phyloP scores from a whole-genome alignment of 2,329 filamentous ascomycete genomes.

The Rutstroemia sp. region DNA sequence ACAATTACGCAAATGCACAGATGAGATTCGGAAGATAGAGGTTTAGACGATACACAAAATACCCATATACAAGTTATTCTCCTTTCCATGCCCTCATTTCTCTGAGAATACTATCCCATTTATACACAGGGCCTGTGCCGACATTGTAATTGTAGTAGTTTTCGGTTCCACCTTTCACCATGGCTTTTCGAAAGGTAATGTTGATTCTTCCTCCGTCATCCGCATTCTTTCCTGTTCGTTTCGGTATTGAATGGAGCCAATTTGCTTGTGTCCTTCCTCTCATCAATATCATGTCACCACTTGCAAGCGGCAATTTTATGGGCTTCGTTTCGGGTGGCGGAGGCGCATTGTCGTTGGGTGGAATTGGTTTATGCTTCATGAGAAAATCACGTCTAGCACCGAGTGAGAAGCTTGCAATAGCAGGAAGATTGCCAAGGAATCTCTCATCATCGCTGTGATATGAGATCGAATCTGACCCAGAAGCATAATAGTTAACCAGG shows the following conservation, averaged over 20 bases:
- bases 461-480: conserved; percentile 66
- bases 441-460: conserved; percentile 77
- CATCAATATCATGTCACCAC: conserved; percentile 78
- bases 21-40: conserved; percentile 57
- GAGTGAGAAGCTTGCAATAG: conserved; percentile 68
- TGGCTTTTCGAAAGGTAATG: conserved; percentile 68
- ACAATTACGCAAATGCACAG: conserved; percentile 78
- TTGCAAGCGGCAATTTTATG: conserved; percentile 47
- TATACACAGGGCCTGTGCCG: conserved; percentile 58
- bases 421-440: conserved; percentile 62
- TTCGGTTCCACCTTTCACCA: conserved; percentile 65
- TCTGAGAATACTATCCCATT: conserved; percentile 51
- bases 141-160: conserved; percentile 86
- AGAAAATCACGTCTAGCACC: conserved; percentile 68
- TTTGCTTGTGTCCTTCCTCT: conserved; percentile 63
- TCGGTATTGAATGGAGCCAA: conserved; percentile 75
- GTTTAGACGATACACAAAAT: background rate
- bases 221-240: conserved; percentile 57
- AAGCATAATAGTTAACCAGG: conserved; percentile 78
- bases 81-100: conserved; percentile 33
- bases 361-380: conserved; percentile 66
- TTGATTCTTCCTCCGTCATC: conserved; percentile 62
- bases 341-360: conserved; percentile 28
- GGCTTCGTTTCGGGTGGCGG: conserved; percentile 32
- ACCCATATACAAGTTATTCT: conserved; percentile 5